Evolutionary conservation across 352 stramenopile species (phyloP).

Genomic region (Pythium diclinum): DNA sequence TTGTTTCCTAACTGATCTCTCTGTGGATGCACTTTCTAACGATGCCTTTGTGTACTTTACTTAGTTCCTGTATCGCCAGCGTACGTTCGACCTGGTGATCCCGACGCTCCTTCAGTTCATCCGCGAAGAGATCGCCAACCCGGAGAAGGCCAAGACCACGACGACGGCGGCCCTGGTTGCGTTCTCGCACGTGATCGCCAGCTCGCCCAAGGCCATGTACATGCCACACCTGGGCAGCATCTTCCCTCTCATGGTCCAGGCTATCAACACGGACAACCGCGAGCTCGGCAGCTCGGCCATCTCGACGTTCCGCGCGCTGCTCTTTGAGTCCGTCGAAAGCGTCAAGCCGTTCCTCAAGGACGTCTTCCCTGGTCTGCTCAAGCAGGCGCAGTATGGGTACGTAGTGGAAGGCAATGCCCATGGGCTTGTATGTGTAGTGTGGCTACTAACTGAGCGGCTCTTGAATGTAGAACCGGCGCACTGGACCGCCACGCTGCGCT

Average conservation of each 20-base stretch:
- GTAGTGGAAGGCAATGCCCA: conserved; percentile 9
- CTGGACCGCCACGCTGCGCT: conserved; percentile 72
- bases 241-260: conserved; percentile 81
- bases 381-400: conserved; percentile 78
- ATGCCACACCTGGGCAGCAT: conserved; percentile 71
- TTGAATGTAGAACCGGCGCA: conserved; percentile 38
- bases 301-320: conserved; percentile 69
- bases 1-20: background rate
- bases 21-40: conserved; percentile 3
- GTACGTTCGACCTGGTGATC: conserved; percentile 78
- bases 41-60: conserved; percentile 6
- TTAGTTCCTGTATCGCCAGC: conserved; percentile 78
- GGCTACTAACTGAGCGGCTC: background rate
- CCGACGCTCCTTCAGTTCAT: conserved; percentile 68
- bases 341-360: conserved; percentile 84
- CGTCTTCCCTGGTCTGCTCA: conserved; percentile 78
- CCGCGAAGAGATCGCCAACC: conserved; percentile 28
- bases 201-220: conserved; percentile 79
- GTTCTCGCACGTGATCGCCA: conserved; percentile 76
- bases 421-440: background rate
- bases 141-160: conserved; percentile 31
- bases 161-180: conserved; percentile 63
- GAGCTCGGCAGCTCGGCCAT: conserved; percentile 79
- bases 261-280: conserved; percentile 68
- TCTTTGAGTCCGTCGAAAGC: conserved; percentile 74